Evolutionary conservation across 257 asterid species (phyloP).

Genomic region (Scutellaria galericulata): DNA sequence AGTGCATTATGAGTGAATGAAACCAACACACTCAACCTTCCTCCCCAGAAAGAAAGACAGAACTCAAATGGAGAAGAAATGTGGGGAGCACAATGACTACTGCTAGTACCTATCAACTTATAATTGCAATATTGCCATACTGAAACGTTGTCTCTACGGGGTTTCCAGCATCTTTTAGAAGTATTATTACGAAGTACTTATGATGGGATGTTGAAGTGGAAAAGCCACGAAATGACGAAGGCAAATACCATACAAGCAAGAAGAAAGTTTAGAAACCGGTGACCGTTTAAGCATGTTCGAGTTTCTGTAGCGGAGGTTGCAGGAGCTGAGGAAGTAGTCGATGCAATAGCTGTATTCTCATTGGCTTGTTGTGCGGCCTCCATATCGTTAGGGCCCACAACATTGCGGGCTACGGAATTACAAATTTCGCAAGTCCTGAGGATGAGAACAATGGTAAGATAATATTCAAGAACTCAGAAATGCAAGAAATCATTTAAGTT

Average conservation of each 20-base stretch:
- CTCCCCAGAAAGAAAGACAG: too few relatives aligned
- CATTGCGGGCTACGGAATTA: slow-evolving; percentile 75
- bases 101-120: slow-evolving; percentile 19
- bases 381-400: slow-evolving; percentile 60
- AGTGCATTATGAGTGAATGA: slow-evolving; percentile 25
- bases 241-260: slow-evolving; percentile 92
- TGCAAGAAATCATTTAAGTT: neutral
- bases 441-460: slow-evolving; percentile 12
- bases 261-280: slow-evolving; percentile 71
- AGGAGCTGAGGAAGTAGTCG: slow-evolving; percentile 34
- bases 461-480: slow-evolving; percentile 20
- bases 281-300: slow-evolving; percentile 69
- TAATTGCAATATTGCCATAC: slow-evolving; percentile 11
- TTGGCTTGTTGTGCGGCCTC: slow-evolving; percentile 52
- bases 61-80: neutral
- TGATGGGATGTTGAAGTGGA: slow-evolving; percentile 82
- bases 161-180: slow-evolving; percentile 6
- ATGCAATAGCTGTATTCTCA: slow-evolving; percentile 41
- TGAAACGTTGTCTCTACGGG: slow-evolving; percentile 24
- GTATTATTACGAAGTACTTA: slow-evolving; percentile 28
- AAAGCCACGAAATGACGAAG: slow-evolving; percentile 91
- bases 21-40: slow-evolving; percentile 14
- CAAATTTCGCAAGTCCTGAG: slow-evolving; percentile 93
- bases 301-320: slow-evolving; percentile 39
- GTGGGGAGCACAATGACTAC: slow-evolving; percentile 24